Evolutionary conservation across 768 basidiomycete species (phyloP), one percentile per base, ranked within the genome.

Genomic region (Hirschioporus abietinus): DNA sequence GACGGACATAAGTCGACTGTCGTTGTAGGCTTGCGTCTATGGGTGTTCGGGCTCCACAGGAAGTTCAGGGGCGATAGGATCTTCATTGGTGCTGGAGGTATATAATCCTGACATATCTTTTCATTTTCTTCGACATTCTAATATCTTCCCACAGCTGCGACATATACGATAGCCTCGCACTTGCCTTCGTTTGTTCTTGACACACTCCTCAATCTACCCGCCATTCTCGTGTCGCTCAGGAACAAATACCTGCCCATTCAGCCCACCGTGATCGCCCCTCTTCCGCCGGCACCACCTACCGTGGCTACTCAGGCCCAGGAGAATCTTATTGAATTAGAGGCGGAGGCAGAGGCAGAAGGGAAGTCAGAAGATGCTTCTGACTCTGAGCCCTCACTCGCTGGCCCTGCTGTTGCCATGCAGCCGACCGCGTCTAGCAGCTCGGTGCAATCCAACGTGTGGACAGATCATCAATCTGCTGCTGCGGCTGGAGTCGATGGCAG

Each of bases 71-170:
- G 92, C 1, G 85, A 91, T 65, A 77, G 90, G 42, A 85, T 91
- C 71, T 83, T 86, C 23, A 78, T 94, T 65, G 93, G 93, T 66
- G 88, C 93, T 63, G 93, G 92, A 76, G 91, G 92, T 93, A 72
- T 71, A 84, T 76, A 23, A 0, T 26, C 34, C 35, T 26, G 52
- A 26, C 30, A 20, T 57, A 23, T 30, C 8, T 30, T 8, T 34
- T 60, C 35, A 62, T 62, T 68, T 25, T 12, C n/a, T 63, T 58
- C 60, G 8, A 61, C 12, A n/a, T 18, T 58, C 66, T 74, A 12
- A 23, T 70, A 64, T 68, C 17, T 12, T 65, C 57, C 60, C 18
- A n/a, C 70, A 91, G 60, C 60, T 25, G 92, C 91, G 5, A 91
- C 91, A 7, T 93, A 93, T 70, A 80, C 81, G 63, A 62, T 88